phyloP scores from a whole-genome alignment of 148 eudicot genomes.

The Cornus kousa region DNA sequence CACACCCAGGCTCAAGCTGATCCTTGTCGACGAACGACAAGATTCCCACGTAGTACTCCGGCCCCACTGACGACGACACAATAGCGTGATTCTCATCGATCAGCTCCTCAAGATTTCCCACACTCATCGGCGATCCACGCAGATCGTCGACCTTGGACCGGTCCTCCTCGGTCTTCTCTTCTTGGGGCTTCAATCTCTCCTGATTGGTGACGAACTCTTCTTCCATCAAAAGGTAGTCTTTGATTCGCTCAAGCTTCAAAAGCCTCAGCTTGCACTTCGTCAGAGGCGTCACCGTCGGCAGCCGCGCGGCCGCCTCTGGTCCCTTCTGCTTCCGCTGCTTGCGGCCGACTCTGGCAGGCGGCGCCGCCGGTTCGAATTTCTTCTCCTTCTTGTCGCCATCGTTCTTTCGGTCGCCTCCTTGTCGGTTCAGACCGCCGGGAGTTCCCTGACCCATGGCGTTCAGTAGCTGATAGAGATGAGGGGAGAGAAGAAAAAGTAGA shows the following conservation, averaged over 20 bases:
- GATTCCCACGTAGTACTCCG: constrained; percentile 81
- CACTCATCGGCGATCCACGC: constrained; percentile 87
- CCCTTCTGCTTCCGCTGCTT: constrained; percentile 82
- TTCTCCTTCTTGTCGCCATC: constrained; percentile 67
- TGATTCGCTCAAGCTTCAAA: constrained; percentile 68
- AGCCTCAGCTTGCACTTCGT: constrained; percentile 75
- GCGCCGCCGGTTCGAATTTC: constrained; percentile 76
- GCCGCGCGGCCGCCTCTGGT: constrained; percentile 60
- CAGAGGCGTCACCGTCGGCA: constrained; percentile 67
- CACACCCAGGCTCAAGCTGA: constrained; percentile 85
- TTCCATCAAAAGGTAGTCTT: constrained; percentile 78
- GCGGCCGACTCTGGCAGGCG: constrained; percentile 78
- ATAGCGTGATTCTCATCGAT: constrained; percentile 94
- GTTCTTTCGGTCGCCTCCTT: constrained; percentile 49
- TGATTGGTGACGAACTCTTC: constrained; percentile 84
- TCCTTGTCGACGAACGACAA: constrained; percentile 79
- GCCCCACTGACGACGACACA: constrained; percentile 78
- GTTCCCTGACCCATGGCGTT: constrained; percentile 66
- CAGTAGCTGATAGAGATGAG: neutral
- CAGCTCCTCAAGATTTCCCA: constrained; percentile 78
- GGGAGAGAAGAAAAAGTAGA: too few relatives aligned
- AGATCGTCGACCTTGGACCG: constrained; percentile 78
- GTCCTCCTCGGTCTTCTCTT: constrained; percentile 87
- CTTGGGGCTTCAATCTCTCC: constrained; percentile 78
- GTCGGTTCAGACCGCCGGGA: constrained; percentile 65